Conservation (phyloP, 495 filamentous ascomycete species). For the Penicillium parvum region DNA sequence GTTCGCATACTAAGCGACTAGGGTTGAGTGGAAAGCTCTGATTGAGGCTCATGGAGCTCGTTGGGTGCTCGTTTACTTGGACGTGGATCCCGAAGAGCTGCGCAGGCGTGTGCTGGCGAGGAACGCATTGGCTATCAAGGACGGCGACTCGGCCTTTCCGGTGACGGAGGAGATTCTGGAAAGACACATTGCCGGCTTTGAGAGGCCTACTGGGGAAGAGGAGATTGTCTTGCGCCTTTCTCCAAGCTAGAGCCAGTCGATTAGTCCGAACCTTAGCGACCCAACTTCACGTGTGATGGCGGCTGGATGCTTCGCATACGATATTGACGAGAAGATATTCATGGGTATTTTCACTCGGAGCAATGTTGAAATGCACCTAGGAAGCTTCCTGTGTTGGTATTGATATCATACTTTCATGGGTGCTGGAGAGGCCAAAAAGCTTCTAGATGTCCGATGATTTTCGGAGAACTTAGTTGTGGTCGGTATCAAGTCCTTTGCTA, state of each 20-base stretch:
- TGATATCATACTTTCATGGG: background rate
- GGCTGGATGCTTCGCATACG: too few species aligned
- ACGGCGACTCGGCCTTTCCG: conserved; percentile 35
- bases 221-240: conserved; percentile 24
- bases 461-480: background rate
- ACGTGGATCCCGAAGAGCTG: conserved; percentile 25
- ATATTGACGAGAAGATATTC: too few species aligned
- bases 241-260: too few species aligned
- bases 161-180: conserved; percentile 34
- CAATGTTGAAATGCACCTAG: background rate
- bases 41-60: conserved; percentile 26
- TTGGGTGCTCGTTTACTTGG: conserved; percentile 32
- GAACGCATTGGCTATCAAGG: conserved; percentile 19
- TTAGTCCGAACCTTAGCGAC: too few species aligned
- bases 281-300: too few species aligned
- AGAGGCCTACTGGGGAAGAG: conserved; percentile 29
- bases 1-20: conserved; percentile 27
- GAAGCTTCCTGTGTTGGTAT: background rate
- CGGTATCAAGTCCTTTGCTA: too few species aligned
- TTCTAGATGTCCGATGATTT: background rate
- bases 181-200: conserved; percentile 35
- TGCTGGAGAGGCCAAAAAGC: background rate
- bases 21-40: conserved; percentile 28
- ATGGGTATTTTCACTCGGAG: too few species aligned
- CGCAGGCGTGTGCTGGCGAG: conserved; percentile 25